A percentile compares a stretch with the other conserved stretches of the same genome.
These are phyloP conservation scores for Astrephomene gubernaculifera DNA, from an alignment of 139 green algal species.

Conservation along the genomic window DNA sequence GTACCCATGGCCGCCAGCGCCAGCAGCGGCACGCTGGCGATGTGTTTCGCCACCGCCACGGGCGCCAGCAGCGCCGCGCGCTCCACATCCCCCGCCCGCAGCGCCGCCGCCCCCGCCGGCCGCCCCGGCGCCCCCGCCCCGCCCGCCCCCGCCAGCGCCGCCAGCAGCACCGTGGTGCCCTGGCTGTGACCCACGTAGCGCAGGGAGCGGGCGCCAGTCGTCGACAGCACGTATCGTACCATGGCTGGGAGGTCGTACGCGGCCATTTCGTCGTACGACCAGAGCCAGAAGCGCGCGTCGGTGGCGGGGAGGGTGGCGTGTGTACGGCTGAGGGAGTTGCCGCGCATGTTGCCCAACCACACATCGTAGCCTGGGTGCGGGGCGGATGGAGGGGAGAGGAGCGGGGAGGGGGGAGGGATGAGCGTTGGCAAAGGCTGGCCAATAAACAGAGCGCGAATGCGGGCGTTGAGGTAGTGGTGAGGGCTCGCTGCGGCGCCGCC, in stretches of 20 bases:
- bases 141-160: slow-evolving; percentile 45
- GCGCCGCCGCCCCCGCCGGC: neutral
- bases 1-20: slow-evolving; percentile 43
- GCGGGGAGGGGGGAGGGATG: too few species aligned
- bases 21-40: slow-evolving; percentile 52
- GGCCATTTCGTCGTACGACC: slow-evolving; percentile 72
- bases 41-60: slow-evolving; percentile 61
- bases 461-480: too few species aligned
- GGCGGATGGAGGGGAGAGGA: too few species aligned
- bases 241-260: slow-evolving; percentile 65
- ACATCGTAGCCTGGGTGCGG: slow-evolving; percentile 52
- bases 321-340: slow-evolving; percentile 59
- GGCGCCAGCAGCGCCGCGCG: slow-evolving; percentile 60
- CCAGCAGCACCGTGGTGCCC: slow-evolving; percentile 66
- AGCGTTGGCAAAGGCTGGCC: too few species aligned
- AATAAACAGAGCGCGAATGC: too few species aligned
- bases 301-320: slow-evolving; percentile 49
- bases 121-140: neutral
- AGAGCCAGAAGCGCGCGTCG: slow-evolving; percentile 65
- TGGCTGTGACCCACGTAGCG: slow-evolving; percentile 66
- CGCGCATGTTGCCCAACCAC: slow-evolving; percentile 73
- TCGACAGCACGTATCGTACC: slow-evolving; percentile 41
- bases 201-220: slow-evolving; percentile 34
- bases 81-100: neutral
- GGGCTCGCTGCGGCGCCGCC: too few species aligned